Evolutionary conservation across 306 rosid species (phyloP), one percentile per base, ranked within the genome.

Genomic region (Begonia fuchsioides): DNA sequence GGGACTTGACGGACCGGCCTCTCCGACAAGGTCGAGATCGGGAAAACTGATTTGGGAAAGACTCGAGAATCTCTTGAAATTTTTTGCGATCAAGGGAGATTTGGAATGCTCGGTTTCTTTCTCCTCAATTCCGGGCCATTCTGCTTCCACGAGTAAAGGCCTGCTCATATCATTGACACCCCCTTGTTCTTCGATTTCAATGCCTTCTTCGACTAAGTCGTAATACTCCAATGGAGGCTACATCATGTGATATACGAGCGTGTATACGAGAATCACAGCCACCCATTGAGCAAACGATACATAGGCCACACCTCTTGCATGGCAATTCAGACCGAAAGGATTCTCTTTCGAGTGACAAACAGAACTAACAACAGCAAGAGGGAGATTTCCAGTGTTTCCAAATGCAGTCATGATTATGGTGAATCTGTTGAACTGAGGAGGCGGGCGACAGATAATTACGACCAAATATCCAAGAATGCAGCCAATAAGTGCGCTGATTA

Each of bases 51-150:
- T 38, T 14, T 73, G 51, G 0, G 93, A 76, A 61, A 59, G 61
- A 45, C 47, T 69, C 0, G 94, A 80, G 55, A 77, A 55, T 68
- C 67, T 72, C 35, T 71, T 64, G 50, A 87, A 80, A 48, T 73
- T 15, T 64, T 78, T 62, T 18, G 94, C 94, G 60, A 80, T 80
- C 44, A 71, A 83, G 53, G 94, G 85, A 26, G 78, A 67, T 75
- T 83, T 83, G 52, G 81, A 87, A 67, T 80, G 85, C 55, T 76
- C 94, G 11, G 94, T 83, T 71, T 71, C 96, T 59, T 83, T 83
- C 50, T 83, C 86, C 68, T 83, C 94, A 40, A 87, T 83, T n/a
- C 87, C 93, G 2, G 94, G 96, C 96, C 96, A 87, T 59, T 87
- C 96, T 20, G 96, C 96, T 73, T 87, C 96, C 5, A 83, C 85